Percentiles rank a stretch among this genome's conserved stretches.
These are phyloP conservation scores for Lumnitzera racemosa DNA, from an alignment of 345 rosid genomes.

Conservation along the genomic window DNA sequence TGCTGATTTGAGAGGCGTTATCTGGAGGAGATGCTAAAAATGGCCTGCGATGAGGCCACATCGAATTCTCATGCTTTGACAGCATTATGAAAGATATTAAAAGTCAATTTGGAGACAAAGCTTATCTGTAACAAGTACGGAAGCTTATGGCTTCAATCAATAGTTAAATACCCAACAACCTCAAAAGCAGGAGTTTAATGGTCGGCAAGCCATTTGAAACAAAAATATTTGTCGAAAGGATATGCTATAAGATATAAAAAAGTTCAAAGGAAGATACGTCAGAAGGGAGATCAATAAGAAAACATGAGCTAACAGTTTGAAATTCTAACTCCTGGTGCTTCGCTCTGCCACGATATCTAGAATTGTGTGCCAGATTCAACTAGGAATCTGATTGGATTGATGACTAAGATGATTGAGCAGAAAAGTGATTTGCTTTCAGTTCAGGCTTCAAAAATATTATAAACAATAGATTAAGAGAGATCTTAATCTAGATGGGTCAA, in stretches of 20 bases:
- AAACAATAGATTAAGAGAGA: neutral
- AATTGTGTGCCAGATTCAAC: neutral
- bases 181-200: conserved; percentile 22
- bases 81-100: conserved; percentile 2
- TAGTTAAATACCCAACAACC: conserved; percentile 13
- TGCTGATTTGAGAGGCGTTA: conserved; percentile 12
- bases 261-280: no score
- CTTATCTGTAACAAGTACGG: conserved; percentile 24
- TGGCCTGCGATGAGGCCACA: conserved; percentile 15
- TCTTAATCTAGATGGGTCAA: neutral
- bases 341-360: neutral
- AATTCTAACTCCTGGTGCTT: neutral
- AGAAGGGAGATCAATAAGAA: no score
- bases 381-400: neutral
- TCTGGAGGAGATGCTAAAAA: conserved; percentile 21
- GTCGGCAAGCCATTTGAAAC: conserved; percentile 6
- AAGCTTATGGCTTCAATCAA: conserved; percentile 13
- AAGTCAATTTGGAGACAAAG: conserved; percentile 14
- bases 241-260: no score
- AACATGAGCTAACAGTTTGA: no score
- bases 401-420: conserved; percentile 1
- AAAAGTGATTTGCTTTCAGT: neutral
- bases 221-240: neutral
- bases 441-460: neutral
- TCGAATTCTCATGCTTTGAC: neutral